These are phyloP conservation scores for Gossypium gossypioides DNA, from an alignment of 441 rosid species.

Conservation along the genomic window DNA sequence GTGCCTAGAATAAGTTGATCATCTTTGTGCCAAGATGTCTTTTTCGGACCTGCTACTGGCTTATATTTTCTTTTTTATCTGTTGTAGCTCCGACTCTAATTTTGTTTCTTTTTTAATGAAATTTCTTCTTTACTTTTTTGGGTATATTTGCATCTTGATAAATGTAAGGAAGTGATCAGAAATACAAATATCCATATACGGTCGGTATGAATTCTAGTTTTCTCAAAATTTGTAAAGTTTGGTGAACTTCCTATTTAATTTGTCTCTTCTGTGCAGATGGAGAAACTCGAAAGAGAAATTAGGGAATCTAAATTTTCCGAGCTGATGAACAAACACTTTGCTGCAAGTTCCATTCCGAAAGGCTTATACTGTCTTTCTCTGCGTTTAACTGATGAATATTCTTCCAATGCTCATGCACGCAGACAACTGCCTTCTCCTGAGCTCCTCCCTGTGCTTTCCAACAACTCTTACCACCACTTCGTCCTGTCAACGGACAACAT, in stretches of 20 bases:
- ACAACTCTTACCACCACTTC: constrained; percentile 82
- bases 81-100: neutral
- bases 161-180: neutral
- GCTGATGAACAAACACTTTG: constrained; percentile 93
- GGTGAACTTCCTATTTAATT: neutral
- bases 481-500: constrained; percentile 85
- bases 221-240: neutral
- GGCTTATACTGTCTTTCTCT: constrained; percentile 91
- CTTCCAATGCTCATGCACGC: constrained; percentile 97
- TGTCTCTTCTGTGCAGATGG: constrained; percentile 50
- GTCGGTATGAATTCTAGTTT: neutral
- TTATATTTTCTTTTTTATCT: neutral
- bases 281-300: constrained; percentile 73
- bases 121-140: neutral
- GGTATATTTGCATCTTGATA: neutral
- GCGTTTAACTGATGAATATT: constrained; percentile 90
- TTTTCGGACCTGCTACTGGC: neutral
- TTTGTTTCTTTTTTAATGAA: neutral
- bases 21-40: neutral
- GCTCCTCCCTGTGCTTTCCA: constrained; percentile 80
- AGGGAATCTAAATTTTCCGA: constrained; percentile 85
- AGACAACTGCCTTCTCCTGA: constrained; percentile 95
- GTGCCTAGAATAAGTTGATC: neutral
- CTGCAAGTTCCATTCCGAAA: constrained; percentile 97
- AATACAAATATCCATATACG: neutral